Evolutionary conservation across 2,329 filamentous ascomycete genomes (phyloP), one percentile per base, ranked within the genome.

Genomic region (Pestalotiopsis sp.): DNA sequence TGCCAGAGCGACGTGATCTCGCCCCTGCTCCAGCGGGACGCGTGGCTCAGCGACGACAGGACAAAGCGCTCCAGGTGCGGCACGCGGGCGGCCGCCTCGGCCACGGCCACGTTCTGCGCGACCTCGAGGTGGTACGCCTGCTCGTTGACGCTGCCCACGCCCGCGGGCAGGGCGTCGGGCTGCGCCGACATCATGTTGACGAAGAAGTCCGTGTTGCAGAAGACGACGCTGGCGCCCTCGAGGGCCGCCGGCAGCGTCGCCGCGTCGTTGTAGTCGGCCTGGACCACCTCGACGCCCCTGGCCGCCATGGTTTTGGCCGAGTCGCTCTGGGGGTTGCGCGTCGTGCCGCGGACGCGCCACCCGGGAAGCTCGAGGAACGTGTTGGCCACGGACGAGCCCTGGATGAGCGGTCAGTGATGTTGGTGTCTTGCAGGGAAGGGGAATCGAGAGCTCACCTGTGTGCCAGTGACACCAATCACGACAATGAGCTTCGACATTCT

Each of bases 21-120:
- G 38, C 69, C 69, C 26, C 64, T 13, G 66, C 69, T 71, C 58
- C 66, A 66, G 61, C 22, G 35, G 20, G 13, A 26, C 9, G 65
- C 66, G 61, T 69, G 17, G 40, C 63, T 65, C 22, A 71, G 68
- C n/a, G 55, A 66, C n/a, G 66, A 70, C 30, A 70, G 44, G 14
- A 71, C 69, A 13, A 71, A 67, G 3, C 69, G 68, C n/a, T 70
- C 67, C 59, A 70, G 65, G 14, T 61, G 66, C 17, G 30, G 17
- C 40, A 70, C 22, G 13, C 0, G 70, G 66, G 61, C 57, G 56
- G 69, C 75, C 67, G 68, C 74, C 66, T 52, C 66, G 69, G 58
- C 69, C 70, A 74, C 75, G 72, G 69, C 82, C 75, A 69, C 22
- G 14, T 55, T 62, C 56, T 70, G 69, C 14, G 40, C 59, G 24